phyloP scores from a whole-genome alignment of 2,329 filamentous ascomycete genomes.

The Neophaeococcomyces mojaviensis region DNA sequence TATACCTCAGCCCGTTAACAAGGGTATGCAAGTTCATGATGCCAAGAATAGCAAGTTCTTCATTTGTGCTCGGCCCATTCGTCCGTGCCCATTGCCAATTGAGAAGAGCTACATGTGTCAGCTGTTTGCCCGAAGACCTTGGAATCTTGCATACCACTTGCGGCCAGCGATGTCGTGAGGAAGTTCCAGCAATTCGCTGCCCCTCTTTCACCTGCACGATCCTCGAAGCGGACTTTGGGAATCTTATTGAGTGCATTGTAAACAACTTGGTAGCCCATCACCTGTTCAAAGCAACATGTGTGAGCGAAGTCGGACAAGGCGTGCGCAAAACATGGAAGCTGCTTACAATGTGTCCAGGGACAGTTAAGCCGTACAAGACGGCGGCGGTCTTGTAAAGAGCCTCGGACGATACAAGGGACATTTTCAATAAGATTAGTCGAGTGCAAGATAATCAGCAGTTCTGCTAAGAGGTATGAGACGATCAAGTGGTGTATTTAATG shows the following conservation, averaged over 20 bases:
- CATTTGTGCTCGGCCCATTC: neutral
- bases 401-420: neutral
- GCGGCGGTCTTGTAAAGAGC: constrained; percentile 8
- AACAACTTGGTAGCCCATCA: neutral
- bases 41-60: neutral
- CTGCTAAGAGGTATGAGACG: no score
- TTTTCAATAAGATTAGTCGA: no score
- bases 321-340: neutral
- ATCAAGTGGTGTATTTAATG: no score
- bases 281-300: neutral
- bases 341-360: constrained; percentile 8
- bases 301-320: neutral
- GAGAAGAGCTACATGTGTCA: neutral
- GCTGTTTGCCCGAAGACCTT: neutral
- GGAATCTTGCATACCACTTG: neutral
- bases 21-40: constrained; percentile 2
- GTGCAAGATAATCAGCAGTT: no score
- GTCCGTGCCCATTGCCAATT: constrained; percentile 2
- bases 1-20: neutral
- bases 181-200: constrained; percentile 3
- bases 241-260: constrained; percentile 3
- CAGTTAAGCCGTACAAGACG: constrained; percentile 3
- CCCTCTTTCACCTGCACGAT: neutral
- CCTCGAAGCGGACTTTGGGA: neutral
- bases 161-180: neutral